phyloP scores from a whole-genome alignment of 2,329 filamentous ascomycete species.

The Colletotrichum noveboracense region DNA sequence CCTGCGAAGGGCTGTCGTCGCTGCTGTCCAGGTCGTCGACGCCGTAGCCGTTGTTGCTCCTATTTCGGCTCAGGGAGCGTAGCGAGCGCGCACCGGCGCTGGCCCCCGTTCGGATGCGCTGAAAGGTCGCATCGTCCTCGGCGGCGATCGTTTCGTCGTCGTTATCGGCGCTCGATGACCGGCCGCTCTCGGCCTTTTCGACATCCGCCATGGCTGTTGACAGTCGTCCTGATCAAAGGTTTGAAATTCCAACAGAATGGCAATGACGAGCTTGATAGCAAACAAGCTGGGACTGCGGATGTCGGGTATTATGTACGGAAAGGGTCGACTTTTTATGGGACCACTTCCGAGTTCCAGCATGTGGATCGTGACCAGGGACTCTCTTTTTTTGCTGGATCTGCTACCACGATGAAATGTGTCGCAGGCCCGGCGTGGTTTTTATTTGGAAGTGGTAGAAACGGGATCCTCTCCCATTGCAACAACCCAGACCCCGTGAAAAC shows the following conservation, averaged over 20 bases:
- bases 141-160: neutral
- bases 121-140: slow-evolving; percentile 22
- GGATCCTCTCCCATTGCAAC: neutral
- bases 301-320: slow-evolving; percentile 8
- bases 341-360: slow-evolving; percentile 16
- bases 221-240: neutral
- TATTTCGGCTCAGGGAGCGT: slow-evolving; percentile 31
- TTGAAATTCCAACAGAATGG: neutral
- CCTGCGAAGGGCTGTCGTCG: slow-evolving; percentile 8
- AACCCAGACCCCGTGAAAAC: neutral
- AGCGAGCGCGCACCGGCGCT: neutral
- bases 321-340: neutral
- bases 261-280: neutral
- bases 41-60: slow-evolving; percentile 52
- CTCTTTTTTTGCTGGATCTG: neutral
- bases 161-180: neutral
- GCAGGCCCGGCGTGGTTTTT: neutral
- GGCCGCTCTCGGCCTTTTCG: slow-evolving; percentile 20
- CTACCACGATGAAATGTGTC: neutral
- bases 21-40: slow-evolving; percentile 35
- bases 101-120: slow-evolving; percentile 28
- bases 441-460: neutral
- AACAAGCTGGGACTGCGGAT: neutral
- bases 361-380: neutral
- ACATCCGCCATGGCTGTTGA: neutral